Base-by-base conservation (phyloP, 2,329 filamentous ascomycete genomes). In the Colletotrichum nymphaeae region DNA sequence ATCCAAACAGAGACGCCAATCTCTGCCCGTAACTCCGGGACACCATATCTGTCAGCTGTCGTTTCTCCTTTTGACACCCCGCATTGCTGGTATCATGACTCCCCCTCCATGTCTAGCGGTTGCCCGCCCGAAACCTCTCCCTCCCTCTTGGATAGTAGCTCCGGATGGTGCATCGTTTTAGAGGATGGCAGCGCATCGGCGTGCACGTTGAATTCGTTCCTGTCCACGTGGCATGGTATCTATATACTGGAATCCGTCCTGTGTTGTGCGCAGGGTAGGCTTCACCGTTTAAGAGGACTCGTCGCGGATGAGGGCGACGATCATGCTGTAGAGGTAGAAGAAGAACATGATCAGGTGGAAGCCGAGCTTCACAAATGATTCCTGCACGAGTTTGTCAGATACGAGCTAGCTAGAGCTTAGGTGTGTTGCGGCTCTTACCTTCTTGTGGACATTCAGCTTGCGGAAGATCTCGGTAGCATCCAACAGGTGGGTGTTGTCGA, bases 321-420 rank as follows among this genome's bases (percentile, higher is more conserved):
- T 97, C 94, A 97, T 97, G 92, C 94, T 97, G 91, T 98, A 98
- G 70, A 99, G 93, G 87, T 99, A 99, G 91, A 98, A 99, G 92
- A 99, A 99, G 91, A 99, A 99, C 95, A 99, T 98, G 86, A 99
- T 85, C 74, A 99, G 89, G 85, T 99, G 97, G 90, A 99, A 99
- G 69, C 96, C 97, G 56, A 99, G 94, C 88, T 99, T 99, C 88
- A 97, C 93, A 85, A 99, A 99, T 0, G 97, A 98, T 91, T 99
- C 97, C 95, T 98, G 70, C 80, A 67, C 76, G 74, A 7, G 19
- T 1, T 49, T 19, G n/a, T 58, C 19, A 63, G 63, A 55, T 8
- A 24, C 37, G 5, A n/a, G 14, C 16, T 0, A 1, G 37, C 1
- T 32, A 8, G 3, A 14, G 5, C 16, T 26, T 1, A 30, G 26